Evolutionary conservation across 2,329 filamentous ascomycete species (phyloP).

Genomic region (Fusarium cicatricum): DNA sequence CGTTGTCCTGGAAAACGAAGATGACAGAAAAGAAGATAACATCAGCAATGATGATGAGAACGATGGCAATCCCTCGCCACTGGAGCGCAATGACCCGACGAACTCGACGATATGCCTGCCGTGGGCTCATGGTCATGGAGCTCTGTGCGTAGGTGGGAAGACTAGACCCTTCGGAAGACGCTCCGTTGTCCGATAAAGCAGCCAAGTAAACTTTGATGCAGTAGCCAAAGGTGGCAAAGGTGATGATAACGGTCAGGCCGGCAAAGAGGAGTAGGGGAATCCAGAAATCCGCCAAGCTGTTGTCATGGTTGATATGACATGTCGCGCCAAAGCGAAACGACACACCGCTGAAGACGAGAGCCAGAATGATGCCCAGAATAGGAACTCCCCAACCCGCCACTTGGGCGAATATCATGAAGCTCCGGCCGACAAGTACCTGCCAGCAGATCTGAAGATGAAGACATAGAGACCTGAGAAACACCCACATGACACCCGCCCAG

Average conservation of each 20-base stretch:
- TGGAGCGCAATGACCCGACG: slow-evolving; percentile 88
- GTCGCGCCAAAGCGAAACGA: slow-evolving; percentile 92
- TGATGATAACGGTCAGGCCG: slow-evolving; percentile 77
- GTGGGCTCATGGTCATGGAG: slow-evolving; percentile 78
- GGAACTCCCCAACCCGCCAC: slow-evolving; percentile 86
- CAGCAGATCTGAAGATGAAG: slow-evolving; percentile 98
- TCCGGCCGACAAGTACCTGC: slow-evolving; percentile 87
- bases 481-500: slow-evolving; percentile 86
- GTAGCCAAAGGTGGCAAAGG: slow-evolving; percentile 87
- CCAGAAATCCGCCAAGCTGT: slow-evolving; percentile 89
- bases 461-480: slow-evolving; percentile 87
- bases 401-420: slow-evolving; percentile 89
- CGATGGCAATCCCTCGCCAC: slow-evolving; percentile 92
- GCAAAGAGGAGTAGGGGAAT: slow-evolving; percentile 85
- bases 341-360: slow-evolving; percentile 85
- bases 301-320: slow-evolving; percentile 92
- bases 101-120: slow-evolving; percentile 87
- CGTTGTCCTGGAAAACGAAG: slow-evolving; percentile 87
- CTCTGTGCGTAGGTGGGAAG: slow-evolving; percentile 77
- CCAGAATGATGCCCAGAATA: slow-evolving; percentile 75
- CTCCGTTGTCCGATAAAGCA: slow-evolving; percentile 77
- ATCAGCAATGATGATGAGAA: slow-evolving; percentile 87
- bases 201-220: slow-evolving; percentile 95
- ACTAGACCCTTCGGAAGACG: slow-evolving; percentile 74
- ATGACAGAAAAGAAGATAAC: slow-evolving; percentile 94